A percentile compares a stretch with the other conserved stretches of the same genome.
phyloP scores from a whole-genome alignment of 2,329 filamentous ascomycete genomes.

The Xylogone sp. region DNA sequence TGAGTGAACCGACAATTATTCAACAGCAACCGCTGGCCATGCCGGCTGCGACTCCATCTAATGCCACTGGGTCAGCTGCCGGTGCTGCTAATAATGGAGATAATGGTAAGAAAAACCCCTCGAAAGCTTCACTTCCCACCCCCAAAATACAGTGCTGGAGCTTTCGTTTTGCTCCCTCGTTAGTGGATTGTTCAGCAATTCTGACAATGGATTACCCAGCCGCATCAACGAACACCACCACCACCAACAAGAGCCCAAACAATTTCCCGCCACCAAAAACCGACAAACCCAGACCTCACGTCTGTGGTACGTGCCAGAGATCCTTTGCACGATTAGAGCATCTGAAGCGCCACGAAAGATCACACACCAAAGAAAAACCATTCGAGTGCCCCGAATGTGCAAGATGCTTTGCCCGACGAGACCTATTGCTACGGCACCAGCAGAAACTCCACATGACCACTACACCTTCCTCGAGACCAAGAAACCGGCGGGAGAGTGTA shows the following conservation, averaged over 20 bases:
- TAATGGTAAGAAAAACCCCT: conserved; percentile 19
- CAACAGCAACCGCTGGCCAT: conserved; percentile 22
- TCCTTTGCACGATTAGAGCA: conserved; percentile 95
- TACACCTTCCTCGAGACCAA: conserved; percentile 79
- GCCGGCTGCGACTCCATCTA: conserved; percentile 26
- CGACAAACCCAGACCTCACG: conserved; percentile 93
- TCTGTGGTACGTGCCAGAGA: conserved; percentile 85
- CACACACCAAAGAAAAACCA: conserved; percentile 96
- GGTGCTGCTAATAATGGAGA: conserved; percentile 21
- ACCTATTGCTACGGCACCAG: conserved; percentile 89
- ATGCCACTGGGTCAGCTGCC: conserved; percentile 17
- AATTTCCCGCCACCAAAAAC: conserved; percentile 79
- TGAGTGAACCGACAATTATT: conserved; percentile 21
- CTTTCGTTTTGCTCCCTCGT: too few species aligned
- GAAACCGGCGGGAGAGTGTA: conserved; percentile 85
- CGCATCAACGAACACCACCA: conserved; percentile 2
- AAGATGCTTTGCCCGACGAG: conserved; percentile 89
- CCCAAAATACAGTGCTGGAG: too few species aligned
- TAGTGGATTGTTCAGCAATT: not conserved
- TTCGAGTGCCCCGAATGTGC: conserved; percentile 96
- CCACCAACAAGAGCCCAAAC: conserved; percentile 24
- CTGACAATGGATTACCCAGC: conserved; percentile 1
- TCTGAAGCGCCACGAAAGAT: conserved; percentile 93
- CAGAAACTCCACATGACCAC: conserved; percentile 97
- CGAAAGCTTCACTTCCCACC: conserved; percentile 5